Conservation (phyloP, 73 alveolate species). For the Stentor coeruleus region DNA sequence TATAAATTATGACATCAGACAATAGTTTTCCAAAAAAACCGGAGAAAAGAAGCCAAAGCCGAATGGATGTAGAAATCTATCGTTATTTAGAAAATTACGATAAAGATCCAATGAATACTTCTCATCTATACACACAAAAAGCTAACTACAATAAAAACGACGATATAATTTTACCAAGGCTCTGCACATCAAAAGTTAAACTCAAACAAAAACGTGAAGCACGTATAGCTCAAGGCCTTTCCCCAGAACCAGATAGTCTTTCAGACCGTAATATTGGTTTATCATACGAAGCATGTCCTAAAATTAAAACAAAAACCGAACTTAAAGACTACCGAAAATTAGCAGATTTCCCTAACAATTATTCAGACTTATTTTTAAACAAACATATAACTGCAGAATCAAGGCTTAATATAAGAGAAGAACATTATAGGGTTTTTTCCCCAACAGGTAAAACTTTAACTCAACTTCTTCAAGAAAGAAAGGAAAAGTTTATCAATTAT, state of each 20-base stretch:
- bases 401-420: not conserved
- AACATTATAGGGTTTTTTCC: not conserved
- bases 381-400: not conserved
- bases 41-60: no score
- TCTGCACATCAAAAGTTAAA: not conserved
- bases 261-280: not conserved
- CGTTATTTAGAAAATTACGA: no score
- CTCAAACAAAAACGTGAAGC: not conserved
- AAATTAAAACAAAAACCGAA: not conserved
- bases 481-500: not conserved
- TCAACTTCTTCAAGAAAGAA: slow-evolving; percentile 10
- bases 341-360: not conserved
- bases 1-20: no score
- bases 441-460: not conserved
- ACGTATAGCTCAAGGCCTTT: not conserved
- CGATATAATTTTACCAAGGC: not conserved
- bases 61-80: no score
- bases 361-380: not conserved
- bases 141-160: not conserved
- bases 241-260: not conserved
- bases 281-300: not conserved
- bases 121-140: not conserved
- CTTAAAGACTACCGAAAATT: not conserved
- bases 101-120: not conserved
- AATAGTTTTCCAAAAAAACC: no score